Conservation (phyloP, 768 basidiomycete species). For the Amanita phalloides region DNA sequence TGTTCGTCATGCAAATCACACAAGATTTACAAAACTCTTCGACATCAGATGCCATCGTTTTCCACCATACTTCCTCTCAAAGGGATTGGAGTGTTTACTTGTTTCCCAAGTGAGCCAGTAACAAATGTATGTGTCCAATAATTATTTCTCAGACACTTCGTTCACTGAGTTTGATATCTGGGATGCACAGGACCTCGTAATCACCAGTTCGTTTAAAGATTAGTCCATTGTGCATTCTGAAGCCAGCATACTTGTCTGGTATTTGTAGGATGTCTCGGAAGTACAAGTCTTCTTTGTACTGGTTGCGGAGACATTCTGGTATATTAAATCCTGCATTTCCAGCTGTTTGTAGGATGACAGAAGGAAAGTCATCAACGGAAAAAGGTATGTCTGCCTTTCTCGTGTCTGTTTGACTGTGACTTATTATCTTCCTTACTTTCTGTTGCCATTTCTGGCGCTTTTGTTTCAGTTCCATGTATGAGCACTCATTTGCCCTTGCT, state of each 20-base stretch:
- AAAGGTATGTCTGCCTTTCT: too few relatives aligned
- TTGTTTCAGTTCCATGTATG: too few relatives aligned
- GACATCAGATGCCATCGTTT: conserved; percentile 18
- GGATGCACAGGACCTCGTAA: conserved; percentile 13
- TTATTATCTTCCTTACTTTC: too few relatives aligned
- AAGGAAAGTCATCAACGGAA: not conserved
- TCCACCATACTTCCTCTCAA: conserved; percentile 28
- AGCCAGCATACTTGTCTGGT: conserved; percentile 12
- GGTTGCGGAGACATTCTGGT: not conserved
- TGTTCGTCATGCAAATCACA: conserved; percentile 12
- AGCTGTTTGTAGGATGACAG: not conserved
- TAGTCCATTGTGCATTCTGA: conserved; percentile 9
- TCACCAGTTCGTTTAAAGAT: conserved; percentile 10
- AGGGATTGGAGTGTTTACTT: conserved; percentile 23
- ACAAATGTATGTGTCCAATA: conserved; percentile 24
- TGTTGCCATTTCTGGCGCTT: not conserved
- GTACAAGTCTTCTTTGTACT: conserved; percentile 9
- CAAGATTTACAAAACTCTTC: conserved; percentile 18
- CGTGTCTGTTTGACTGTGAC: too few relatives aligned
- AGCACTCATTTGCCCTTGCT: too few relatives aligned
- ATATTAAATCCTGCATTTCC: conserved; percentile 6
- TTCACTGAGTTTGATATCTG: conserved; percentile 11
- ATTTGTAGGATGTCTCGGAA: conserved; percentile 11
- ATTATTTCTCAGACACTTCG: conserved; percentile 18
- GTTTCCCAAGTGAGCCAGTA: conserved; percentile 26